Conservation (phyloP, 2,329 filamentous ascomycete species). For the Alternaria sp. region DNA sequence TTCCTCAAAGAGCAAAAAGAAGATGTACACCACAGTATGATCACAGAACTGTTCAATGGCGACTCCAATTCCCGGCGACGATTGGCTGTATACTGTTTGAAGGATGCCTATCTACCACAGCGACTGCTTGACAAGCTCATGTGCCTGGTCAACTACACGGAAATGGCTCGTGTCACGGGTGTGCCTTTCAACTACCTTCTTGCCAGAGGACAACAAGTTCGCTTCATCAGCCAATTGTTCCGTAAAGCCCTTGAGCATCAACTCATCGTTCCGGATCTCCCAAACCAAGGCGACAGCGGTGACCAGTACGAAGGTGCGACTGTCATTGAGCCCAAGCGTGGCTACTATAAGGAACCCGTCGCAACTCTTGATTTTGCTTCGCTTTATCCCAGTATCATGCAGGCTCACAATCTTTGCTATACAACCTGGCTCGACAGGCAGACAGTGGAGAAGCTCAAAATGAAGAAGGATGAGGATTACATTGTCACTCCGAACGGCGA, state of each 20-base stretch:
- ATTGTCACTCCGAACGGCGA: conserved; percentile 96
- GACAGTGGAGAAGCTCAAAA: conserved; percentile 75
- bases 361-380: conserved; percentile 99
- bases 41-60: conserved; percentile 96
- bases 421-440: conserved; percentile 87
- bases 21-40: conserved; percentile 99
- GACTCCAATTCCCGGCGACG: conserved; percentile 91
- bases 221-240: conserved; percentile 97
- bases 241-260: conserved; percentile 93
- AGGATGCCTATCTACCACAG: conserved; percentile 96
- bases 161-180: conserved; percentile 99
- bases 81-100: conserved; percentile 93
- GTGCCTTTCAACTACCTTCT: conserved; percentile 96
- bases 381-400: conserved; percentile 97
- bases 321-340: conserved; percentile 92
- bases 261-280: conserved; percentile 90
- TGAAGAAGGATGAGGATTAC: conserved; percentile 93
- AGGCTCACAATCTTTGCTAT: conserved; percentile 98
- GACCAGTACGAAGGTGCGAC: conserved; percentile 98
- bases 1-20: conserved; percentile 98
- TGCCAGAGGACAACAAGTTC: conserved; percentile 92
- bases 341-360: conserved; percentile 94
- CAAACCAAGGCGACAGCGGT: conserved; percentile 70
- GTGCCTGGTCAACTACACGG: conserved; percentile 98
- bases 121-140: conserved; percentile 96